phyloP scores from a whole-genome alignment of 768 basidiomycete genomes.

The Tulasnella sp. region DNA sequence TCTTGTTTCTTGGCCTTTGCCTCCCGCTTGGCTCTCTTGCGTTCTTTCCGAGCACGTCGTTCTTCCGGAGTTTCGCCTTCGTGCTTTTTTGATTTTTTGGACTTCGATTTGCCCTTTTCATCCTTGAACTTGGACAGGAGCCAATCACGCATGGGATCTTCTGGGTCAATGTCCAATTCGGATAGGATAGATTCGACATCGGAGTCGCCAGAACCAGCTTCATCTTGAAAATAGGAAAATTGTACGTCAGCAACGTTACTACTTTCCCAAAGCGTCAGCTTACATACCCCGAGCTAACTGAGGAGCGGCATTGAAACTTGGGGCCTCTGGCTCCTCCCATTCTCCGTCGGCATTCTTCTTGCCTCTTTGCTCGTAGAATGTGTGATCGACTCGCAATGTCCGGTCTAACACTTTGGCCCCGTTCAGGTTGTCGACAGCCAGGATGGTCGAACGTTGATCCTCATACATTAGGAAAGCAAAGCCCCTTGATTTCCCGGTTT shows the following conservation, averaged over 20 bases:
- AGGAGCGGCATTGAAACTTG: slow-evolving; percentile 82
- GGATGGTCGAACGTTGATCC: slow-evolving; percentile 89
- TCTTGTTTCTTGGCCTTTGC: neutral
- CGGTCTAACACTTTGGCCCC: slow-evolving; percentile 81
- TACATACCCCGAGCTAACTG: slow-evolving; percentile 48
- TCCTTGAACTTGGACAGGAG: slow-evolving; percentile 67
- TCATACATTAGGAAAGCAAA: slow-evolving; percentile 99
- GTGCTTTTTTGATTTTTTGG: slow-evolving; percentile 53
- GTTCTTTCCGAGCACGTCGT: slow-evolving; percentile 62
- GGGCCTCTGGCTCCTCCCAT: slow-evolving; percentile 74
- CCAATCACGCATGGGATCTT: slow-evolving; percentile 97
- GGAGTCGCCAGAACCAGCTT: slow-evolving; percentile 28
- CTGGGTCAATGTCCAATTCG: slow-evolving; percentile 73
- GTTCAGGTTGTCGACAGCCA: slow-evolving; percentile 98
- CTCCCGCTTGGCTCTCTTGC: slow-evolving; percentile 44
- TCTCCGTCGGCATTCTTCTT: slow-evolving; percentile 73
- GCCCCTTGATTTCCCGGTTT: slow-evolving; percentile 81
- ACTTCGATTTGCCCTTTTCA: slow-evolving; percentile 44
- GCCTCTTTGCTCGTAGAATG: slow-evolving; percentile 84
- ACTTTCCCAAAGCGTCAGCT: neutral
- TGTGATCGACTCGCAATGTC: slow-evolving; percentile 86
- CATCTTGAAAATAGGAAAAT: slow-evolving; percentile 36
- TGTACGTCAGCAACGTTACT: neutral
- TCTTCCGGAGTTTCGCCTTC: slow-evolving; percentile 65
- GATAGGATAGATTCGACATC: slow-evolving; percentile 55